Conservation (phyloP, 108 stramenopile genomes). For the Phaeodactylum tricornutum region DNA sequence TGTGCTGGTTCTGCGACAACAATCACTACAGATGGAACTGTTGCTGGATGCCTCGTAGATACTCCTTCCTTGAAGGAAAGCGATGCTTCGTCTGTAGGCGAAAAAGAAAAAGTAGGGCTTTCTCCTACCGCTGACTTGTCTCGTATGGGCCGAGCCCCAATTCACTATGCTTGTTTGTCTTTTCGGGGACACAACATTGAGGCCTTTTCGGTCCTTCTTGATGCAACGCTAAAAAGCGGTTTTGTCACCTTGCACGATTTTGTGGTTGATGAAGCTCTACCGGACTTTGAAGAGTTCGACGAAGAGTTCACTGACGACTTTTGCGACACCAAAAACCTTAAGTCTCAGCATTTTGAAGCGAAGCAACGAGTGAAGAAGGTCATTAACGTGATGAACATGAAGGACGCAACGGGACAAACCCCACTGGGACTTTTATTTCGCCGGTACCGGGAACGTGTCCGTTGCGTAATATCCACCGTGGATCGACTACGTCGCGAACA, state of each 20-base stretch:
- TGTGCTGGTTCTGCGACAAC: not conserved
- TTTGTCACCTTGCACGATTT: too few relatives aligned
- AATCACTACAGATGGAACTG: not conserved
- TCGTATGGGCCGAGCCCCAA: constrained; percentile 21
- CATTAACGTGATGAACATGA: constrained; percentile 19
- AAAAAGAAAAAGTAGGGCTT: too few relatives aligned
- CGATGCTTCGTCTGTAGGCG: not conserved
- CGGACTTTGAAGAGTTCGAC: not conserved
- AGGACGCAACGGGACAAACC: constrained; percentile 25
- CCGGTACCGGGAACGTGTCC: constrained; percentile 35
- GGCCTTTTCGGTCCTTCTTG: constrained; percentile 28
- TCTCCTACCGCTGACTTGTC: constrained; percentile 10
- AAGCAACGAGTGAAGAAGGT: not conserved
- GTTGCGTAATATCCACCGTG: constrained; percentile 3
- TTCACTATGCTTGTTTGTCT: constrained; percentile 35
- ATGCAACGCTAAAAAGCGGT: constrained; percentile 15
- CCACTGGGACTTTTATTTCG: constrained; percentile 30
- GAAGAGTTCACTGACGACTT: constrained; percentile 3
- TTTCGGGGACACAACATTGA: constrained; percentile 30
- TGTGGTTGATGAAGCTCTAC: too few relatives aligned
- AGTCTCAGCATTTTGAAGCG: not conserved
- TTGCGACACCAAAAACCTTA: not conserved
- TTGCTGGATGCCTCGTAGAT: too few relatives aligned
- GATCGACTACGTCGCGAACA: constrained; percentile 7
- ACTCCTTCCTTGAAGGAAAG: too few relatives aligned